Evolutionary conservation across 345 rosid species (phyloP).

Genomic region (Euphorbia lathyris): DNA sequence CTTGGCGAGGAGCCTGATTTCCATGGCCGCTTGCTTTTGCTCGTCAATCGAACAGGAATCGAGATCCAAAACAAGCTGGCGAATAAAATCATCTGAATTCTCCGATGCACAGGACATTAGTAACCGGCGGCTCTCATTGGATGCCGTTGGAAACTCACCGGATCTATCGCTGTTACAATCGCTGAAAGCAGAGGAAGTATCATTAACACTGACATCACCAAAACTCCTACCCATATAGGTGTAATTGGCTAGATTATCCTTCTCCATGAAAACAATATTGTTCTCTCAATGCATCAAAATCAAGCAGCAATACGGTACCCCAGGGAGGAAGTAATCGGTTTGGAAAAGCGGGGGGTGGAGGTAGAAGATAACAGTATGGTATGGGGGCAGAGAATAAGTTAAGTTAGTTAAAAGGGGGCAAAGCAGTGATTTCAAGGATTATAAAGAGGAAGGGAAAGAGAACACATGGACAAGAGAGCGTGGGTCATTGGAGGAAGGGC

Average conservation of each 20-base stretch:
- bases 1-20: conserved; percentile 84
- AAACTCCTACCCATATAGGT: conserved; percentile 45
- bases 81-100: conserved; percentile 51
- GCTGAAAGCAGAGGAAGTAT: conserved; percentile 73
- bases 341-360: background rate
- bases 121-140: conserved; percentile 63
- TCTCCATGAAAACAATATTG: conserved; percentile 29
- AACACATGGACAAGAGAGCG: conserved; percentile 29
- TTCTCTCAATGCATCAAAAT: conserved; percentile 21
- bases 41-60: conserved; percentile 72
- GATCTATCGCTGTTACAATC: conserved; percentile 95
- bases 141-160: conserved; percentile 70
- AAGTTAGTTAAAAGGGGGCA: background rate
- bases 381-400: background rate
- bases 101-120: conserved; percentile 52
- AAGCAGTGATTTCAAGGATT: conserved; percentile 6
- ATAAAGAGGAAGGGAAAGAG: conserved; percentile 6
- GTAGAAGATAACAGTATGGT: too few relatives aligned
- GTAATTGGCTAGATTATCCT: conserved; percentile 35
- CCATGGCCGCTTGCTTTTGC: conserved; percentile 96
- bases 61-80: conserved; percentile 65
- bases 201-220: conserved; percentile 37
- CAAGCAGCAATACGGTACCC: too few relatives aligned
- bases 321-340: too few relatives aligned
- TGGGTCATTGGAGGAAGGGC: conserved; percentile 12